Evolutionary conservation across 129 eudicot genomes (phyloP), one percentile per base, ranked within the genome.

Genomic region (Erigeron canadensis): DNA sequence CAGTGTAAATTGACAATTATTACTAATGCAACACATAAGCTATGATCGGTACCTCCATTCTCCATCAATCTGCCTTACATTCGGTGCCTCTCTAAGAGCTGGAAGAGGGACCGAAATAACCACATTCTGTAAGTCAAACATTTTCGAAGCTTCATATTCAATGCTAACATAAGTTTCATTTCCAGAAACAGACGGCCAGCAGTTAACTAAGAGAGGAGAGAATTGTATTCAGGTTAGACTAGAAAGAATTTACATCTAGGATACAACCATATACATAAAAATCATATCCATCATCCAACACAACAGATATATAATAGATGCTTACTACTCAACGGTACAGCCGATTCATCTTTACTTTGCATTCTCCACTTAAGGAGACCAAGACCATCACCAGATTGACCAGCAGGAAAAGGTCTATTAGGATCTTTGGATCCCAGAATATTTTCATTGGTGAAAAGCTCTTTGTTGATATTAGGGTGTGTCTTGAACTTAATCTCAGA

Each of bases 161-260:
- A 95, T 82, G 76, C 79, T 95, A 76, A 95, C 97, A 76, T 86
- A 90, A 46, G 99, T 95, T 74, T 95, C 99, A 74, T 81, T 88
- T 22, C 97, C 99, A 81, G 99, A 95, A 71, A 90, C 95, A 46
- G 99, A 90, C 23, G 99, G 97, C 97, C 96, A 95, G 77, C 99
- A 90, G 82, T 88, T 90, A 65, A 90, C 99, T 95, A 86, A 68
- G 47, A 69, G 34, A 81, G 10, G 15, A 54, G 70, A 60, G 44
- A 53, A 47, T 10, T 76, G 39, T 45, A 48, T 42, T 21, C 28
- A 62, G 18, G 37, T 19, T 55, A 40, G 19, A 17, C 55, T 67
- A 42, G 21, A 66, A 53, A n/a, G 38, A 13, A 7, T 5, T 15
- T 39, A 39, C 50, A 63, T 16, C 68, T 48, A 63, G 16, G 11